These are phyloP conservation scores for Cyberlindnera euphorbiiphila DNA, from an alignment of 805 yeast genomes.

Conservation along the genomic window DNA sequence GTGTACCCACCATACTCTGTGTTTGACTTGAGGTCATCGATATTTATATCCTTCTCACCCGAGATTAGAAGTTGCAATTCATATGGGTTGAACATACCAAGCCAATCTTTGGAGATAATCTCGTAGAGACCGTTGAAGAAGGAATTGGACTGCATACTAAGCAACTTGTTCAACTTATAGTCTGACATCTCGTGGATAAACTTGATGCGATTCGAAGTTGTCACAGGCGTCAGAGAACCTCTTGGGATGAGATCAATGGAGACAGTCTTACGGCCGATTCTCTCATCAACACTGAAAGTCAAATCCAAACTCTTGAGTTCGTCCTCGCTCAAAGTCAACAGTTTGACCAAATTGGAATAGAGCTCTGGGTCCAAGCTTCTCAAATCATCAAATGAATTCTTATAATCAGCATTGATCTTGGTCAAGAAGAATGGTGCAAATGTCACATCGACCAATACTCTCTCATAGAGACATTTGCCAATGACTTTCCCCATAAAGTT, in stretches of 20 bases:
- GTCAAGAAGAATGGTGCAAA: conserved; percentile 84
- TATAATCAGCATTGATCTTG: conserved; percentile 41
- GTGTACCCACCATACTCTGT: conserved; percentile 64
- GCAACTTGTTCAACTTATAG: conserved; percentile 65
- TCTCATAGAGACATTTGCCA: conserved; percentile 87
- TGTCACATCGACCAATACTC: conserved; percentile 71
- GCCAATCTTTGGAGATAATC: conserved; percentile 70
- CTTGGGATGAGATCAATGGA: conserved; percentile 56
- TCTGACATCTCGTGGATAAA: conserved; percentile 77
- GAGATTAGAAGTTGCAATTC: conserved; percentile 84
- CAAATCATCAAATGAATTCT: conserved; percentile 75
- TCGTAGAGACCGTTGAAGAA: conserved; percentile 70
- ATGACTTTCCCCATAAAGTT: conserved; percentile 76
- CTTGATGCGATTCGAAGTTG: conserved; percentile 54
- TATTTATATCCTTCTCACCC: conserved; percentile 62
- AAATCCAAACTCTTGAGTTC: conserved; percentile 56
- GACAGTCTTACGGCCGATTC: conserved; percentile 34
- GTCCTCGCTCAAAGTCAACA: conserved; percentile 49
- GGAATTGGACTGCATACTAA: conserved; percentile 53
- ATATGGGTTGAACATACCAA: conserved; percentile 76
- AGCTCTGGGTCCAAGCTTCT: conserved; percentile 65
- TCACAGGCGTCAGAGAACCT: conserved; percentile 59
- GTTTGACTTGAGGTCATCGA: conserved; percentile 62
- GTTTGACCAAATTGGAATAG: conserved; percentile 58
- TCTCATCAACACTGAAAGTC: conserved; percentile 60